phyloP scores from a whole-genome alignment of 2,329 filamentous ascomycete genomes.

The Chrysoporthe austroafricana region DNA sequence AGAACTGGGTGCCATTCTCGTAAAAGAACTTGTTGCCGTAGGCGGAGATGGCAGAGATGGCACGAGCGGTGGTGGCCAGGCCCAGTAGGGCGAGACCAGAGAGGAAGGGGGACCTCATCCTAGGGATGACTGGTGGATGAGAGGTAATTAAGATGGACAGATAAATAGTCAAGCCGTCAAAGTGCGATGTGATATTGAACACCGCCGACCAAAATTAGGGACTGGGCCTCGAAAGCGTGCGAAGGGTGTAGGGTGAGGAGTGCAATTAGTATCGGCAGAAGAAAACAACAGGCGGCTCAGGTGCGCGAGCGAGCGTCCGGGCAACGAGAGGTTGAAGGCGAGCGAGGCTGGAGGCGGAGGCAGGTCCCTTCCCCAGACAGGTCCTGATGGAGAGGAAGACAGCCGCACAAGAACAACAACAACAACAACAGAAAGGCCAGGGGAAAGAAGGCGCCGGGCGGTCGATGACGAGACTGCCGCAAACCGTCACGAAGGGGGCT shows the following conservation, averaged over 20 bases:
- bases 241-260: neutral
- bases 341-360: neutral
- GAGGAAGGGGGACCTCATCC: slow-evolving; percentile 46
- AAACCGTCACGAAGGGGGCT: neutral
- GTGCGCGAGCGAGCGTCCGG: neutral
- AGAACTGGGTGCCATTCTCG: slow-evolving; percentile 62
- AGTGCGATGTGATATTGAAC: neutral
- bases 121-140: slow-evolving; percentile 1
- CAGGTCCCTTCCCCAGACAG: neutral
- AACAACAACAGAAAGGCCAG: too few species aligned
- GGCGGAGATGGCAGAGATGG: slow-evolving; percentile 53
- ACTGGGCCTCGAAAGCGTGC: neutral
- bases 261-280: neutral
- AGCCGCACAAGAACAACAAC: neutral
- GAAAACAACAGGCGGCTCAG: neutral
- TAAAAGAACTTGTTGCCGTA: slow-evolving; percentile 85
- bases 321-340: too few species aligned
- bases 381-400: too few species aligned
- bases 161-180: neutral
- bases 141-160: neutral
- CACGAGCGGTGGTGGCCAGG: slow-evolving; percentile 40
- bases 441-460: neutral
- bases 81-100: slow-evolving; percentile 40
- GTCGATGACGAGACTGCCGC: neutral
- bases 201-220: neutral